Conservation (phyloP, 345 rosid species). For the Geranium brycei region DNA sequence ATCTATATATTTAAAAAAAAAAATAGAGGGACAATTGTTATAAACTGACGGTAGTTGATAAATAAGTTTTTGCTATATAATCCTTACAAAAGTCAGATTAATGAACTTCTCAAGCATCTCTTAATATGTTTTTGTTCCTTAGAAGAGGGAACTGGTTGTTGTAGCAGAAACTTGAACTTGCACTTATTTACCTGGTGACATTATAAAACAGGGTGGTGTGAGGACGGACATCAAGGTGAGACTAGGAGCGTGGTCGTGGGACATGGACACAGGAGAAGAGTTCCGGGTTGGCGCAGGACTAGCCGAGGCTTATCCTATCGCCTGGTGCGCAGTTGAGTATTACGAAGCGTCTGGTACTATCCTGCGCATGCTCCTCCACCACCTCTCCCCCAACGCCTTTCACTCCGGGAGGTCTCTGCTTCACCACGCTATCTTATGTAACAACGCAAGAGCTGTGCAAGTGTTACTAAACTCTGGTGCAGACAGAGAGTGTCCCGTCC, state of each 20-base stretch:
- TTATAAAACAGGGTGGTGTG: slow-evolving; percentile 30
- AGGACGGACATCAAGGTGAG: slow-evolving; percentile 29
- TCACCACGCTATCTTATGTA: slow-evolving; percentile 53
- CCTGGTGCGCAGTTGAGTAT: slow-evolving; percentile 63
- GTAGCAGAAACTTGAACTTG: no score
- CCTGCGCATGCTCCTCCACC: slow-evolving; percentile 32
- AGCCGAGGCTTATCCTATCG: slow-evolving; percentile 35
- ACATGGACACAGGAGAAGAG: slow-evolving; percentile 46
- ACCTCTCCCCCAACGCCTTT: slow-evolving; percentile 17
- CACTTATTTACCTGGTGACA: not conserved
- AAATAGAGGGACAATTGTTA: no score
- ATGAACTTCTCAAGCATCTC: no score
- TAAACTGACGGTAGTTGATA: no score
- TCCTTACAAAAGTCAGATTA: no score
- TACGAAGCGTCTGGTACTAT: slow-evolving; percentile 44
- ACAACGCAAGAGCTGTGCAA: slow-evolving; percentile 33
- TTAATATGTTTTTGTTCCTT: no score
- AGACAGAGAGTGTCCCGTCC: slow-evolving; percentile 29
- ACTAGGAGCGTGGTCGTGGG: slow-evolving; percentile 69
- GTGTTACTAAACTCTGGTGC: slow-evolving; percentile 30
- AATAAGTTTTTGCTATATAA: no score
- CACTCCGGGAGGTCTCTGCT: slow-evolving; percentile 45
- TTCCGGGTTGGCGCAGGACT: slow-evolving; percentile 54
- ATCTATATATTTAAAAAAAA: no score
- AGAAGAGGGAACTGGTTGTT: no score